Conservation (phyloP, 306 rosid genomes). For the Urtica urens region DNA sequence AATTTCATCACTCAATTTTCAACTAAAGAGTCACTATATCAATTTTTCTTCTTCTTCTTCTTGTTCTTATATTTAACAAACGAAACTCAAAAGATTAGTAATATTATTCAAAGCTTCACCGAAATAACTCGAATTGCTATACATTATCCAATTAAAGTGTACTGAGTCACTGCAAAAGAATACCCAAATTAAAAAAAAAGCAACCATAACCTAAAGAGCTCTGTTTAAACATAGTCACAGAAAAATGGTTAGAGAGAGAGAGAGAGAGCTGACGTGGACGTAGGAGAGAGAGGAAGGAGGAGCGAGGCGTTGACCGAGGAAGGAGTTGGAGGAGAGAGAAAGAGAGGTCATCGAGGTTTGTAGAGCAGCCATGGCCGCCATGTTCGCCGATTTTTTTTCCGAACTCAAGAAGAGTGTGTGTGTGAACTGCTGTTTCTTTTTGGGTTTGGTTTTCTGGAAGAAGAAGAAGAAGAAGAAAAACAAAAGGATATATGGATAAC, state of each 20-base stretch:
- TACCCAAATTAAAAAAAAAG: neutral
- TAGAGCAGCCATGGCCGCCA: constrained; percentile 90
- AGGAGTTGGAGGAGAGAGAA: constrained; percentile 64
- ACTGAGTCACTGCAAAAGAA: neutral
- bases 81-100: no score
- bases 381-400: constrained; percentile 23
- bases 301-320: constrained; percentile 70
- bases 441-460: no score
- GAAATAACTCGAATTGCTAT: no score
- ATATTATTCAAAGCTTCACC: no score
- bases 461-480: no score
- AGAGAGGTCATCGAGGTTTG: constrained; percentile 68
- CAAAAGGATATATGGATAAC: constrained; percentile 26
- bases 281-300: constrained; percentile 36
- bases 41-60: no score
- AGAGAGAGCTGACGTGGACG: constrained; percentile 29
- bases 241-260: neutral
- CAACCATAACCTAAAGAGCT: neutral
- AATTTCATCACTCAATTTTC: no score
- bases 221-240: no score
- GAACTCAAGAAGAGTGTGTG: no score
- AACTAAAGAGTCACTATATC: no score
- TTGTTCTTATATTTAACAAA: no score
- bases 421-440: neutral
- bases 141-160: no score